Conservation (phyloP, 768 basidiomycete species). For the Boletales sp. region DNA sequence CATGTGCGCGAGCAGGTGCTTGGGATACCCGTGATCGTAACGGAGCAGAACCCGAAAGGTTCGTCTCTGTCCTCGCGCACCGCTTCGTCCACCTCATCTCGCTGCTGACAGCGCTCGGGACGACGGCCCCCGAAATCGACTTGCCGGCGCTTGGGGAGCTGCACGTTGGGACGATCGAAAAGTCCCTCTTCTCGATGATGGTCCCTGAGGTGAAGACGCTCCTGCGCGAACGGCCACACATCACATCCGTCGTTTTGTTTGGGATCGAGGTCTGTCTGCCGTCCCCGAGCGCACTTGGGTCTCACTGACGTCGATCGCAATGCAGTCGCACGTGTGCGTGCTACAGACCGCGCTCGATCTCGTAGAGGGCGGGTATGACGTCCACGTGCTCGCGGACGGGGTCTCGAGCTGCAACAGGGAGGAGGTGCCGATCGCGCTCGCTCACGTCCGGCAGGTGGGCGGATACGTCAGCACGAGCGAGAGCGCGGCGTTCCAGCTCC, state of each 20-base stretch:
- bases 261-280: slow-evolving; percentile 85
- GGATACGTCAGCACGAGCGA: slow-evolving; percentile 80
- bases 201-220: slow-evolving; percentile 58
- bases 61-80: background rate
- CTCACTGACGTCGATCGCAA: slow-evolving; percentile 1
- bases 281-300: background rate
- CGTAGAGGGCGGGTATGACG: slow-evolving; percentile 42
- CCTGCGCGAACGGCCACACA: slow-evolving; percentile 43
- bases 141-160: slow-evolving; percentile 51
- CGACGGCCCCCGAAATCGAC: slow-evolving; percentile 61
- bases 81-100: slow-evolving; percentile 4
- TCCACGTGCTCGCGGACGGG: slow-evolving; percentile 79
- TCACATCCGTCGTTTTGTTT: slow-evolving; percentile 68
- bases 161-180: slow-evolving; percentile 62
- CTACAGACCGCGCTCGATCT: slow-evolving; percentile 80
- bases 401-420: slow-evolving; percentile 79
- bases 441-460: slow-evolving; percentile 66
- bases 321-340: slow-evolving; percentile 84
- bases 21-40: slow-evolving; percentile 68
- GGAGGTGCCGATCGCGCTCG: slow-evolving; percentile 75
- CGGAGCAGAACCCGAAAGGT: slow-evolving; percentile 85
- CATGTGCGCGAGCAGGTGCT: slow-evolving; percentile 42
- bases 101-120: slow-evolving; percentile 54
- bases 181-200: slow-evolving; percentile 85
- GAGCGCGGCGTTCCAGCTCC: slow-evolving; percentile 72